Base-by-base conservation (phyloP, 2,329 filamentous ascomycete genomes). In the Diaporthe destruens region DNA sequence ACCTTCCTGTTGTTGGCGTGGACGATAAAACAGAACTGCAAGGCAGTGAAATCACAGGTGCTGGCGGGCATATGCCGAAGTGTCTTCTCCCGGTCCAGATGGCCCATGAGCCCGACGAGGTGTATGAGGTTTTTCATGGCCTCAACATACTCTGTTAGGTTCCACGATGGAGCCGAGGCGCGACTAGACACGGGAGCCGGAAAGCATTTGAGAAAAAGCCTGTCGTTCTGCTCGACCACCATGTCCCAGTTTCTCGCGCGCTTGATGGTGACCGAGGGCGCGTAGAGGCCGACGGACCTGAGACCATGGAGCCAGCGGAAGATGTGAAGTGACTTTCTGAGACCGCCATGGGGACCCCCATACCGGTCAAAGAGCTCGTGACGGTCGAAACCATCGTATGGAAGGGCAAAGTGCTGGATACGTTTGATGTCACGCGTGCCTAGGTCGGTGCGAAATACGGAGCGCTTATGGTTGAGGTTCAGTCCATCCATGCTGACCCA, bases 141-240 rank as follows among this genome's bases (percentile, higher is more conserved):
- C 11, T 5, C n/a, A 0, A 1, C 1, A 16, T 29, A 25, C 7
- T 11, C 9, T 1, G 0, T 6, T 7, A 8, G 6, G 7, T 7
- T 59, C 56, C 36, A 20, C 32, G 7, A 34, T 1, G 6, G 3
- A 4, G 11, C 34, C 7, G n/a, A 16, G 2, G 2, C 7, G 1
- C 34, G 4, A 3, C 9, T 18, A 9, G 42, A 18, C 25, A 8
- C 6, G 18, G 29, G 0, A 2, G 29, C 25, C 6, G 59, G 39
- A 6, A 63, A 9, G 42, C 39, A 42, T 25, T 34, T 63, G 59
- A 63, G 59, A 18, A 63, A 63, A 2, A 34, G 7, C 20, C 12
- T 49, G 8, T 49, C 5, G 2, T 34, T 3, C 18, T n/a, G 1
- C 2, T 6, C 11, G 25, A 47, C 25, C 18, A 23, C 18, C 4